A percentile compares a stretch with the other conserved stretches of the same genome.
Evolutionary conservation across 257 asterid species (phyloP).

Genomic region (Nicotiana sylvestris): DNA sequence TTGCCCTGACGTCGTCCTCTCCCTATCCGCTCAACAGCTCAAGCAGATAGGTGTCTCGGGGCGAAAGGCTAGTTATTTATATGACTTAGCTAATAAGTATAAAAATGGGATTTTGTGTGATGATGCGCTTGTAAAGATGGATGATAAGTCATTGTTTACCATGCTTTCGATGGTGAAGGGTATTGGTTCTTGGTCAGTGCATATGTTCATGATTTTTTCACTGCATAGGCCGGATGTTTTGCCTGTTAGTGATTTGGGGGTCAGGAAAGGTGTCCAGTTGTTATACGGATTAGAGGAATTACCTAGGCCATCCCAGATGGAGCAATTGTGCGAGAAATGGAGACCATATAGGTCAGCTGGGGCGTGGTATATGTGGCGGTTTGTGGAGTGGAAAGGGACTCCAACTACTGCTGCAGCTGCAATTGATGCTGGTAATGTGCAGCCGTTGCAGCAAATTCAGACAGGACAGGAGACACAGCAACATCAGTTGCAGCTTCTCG

Average conservation of each 20-base stretch:
- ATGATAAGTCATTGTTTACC: constrained; percentile 77
- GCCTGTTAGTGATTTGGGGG: constrained; percentile 91
- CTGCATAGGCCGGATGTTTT: constrained; percentile 91
- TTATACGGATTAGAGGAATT: constrained; percentile 74
- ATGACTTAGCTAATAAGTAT: constrained; percentile 76
- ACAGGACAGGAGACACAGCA: constrained; percentile 50
- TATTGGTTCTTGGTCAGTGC: constrained; percentile 96
- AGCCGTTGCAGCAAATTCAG: constrained; percentile 71
- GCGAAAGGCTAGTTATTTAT: constrained; percentile 77
- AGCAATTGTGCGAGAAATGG: constrained; percentile 89
- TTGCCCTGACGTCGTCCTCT: constrained; percentile 61
- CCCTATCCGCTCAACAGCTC: constrained; percentile 73
- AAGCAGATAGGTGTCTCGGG: constrained; percentile 92
- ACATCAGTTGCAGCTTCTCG: constrained; percentile 76
- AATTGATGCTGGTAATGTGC: constrained; percentile 46
- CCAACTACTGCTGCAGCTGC: constrained; percentile 36
- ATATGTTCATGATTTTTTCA: constrained; percentile 94
- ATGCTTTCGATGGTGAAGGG: constrained; percentile 99
- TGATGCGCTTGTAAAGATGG: constrained; percentile 80
- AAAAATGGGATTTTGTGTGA: constrained; percentile 78
- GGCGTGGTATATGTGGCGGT: constrained; percentile 97
- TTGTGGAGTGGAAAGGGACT: constrained; percentile 66
- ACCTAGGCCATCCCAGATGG: constrained; percentile 93
- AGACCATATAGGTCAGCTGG: constrained; percentile 92
- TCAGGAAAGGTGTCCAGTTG: constrained; percentile 90